Evolutionary conservation across 1,139 yeast species (phyloP).

Genomic region (Yamadazyma membranifaciens): DNA sequence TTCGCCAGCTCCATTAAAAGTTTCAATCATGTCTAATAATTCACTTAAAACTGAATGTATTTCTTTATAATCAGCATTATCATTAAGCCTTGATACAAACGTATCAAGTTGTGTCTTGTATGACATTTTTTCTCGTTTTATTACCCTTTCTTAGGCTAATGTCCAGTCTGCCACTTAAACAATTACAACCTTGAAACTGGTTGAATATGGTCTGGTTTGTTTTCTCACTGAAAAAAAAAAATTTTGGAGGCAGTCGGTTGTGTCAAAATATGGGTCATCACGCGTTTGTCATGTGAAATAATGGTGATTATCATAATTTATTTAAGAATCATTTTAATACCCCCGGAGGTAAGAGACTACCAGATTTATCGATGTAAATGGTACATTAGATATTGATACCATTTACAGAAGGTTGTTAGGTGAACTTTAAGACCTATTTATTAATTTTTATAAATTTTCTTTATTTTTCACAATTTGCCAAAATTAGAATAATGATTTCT

Average conservation of each 20-base stretch:
- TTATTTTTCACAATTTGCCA: no score
- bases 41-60: conserved; percentile 74
- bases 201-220: neutral
- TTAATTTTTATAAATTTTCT: no score
- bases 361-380: no score
- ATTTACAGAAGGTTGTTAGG: no score
- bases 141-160: neutral
- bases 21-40: conserved; percentile 80
- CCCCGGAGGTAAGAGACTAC: no score
- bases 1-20: conserved; percentile 76
- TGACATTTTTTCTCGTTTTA: conserved; percentile 30
- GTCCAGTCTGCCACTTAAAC: no score
- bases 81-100: conserved; percentile 58
- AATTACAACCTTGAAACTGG: neutral
- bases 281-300: conserved; percentile 1
- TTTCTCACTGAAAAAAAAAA: conserved; percentile 5
- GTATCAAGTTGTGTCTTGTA: conserved; percentile 54
- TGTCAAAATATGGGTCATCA: conserved; percentile 4
- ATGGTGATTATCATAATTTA: neutral
- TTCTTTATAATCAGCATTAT: conserved; percentile 53
- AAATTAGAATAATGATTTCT: neutral
- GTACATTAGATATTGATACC: no score
- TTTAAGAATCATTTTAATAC: no score
- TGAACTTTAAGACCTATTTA: no score
- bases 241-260: conserved; percentile 10